Base-by-base conservation (phyloP, 768 basidiomycete genomes). In the Galerina sulciceps region DNA sequence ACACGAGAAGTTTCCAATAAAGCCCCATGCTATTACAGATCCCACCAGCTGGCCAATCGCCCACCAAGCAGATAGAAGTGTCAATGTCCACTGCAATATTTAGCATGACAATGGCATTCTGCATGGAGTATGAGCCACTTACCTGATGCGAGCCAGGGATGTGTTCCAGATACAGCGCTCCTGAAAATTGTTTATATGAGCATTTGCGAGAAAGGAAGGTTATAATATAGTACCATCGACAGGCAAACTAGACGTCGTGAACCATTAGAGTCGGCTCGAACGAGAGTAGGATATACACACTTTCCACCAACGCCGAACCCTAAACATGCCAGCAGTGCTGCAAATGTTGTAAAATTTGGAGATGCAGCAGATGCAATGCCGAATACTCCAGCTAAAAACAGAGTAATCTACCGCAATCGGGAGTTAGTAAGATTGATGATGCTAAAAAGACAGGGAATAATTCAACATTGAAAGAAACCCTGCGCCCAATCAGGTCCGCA, bases 31-130 rank as follows among this genome's bases (percentile, higher is more conserved):
- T 6, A 51, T 40, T 5, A 51, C 49, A 15, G 49, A 51, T 4
- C 18, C 49, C 4, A 51, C 49, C 4, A 51, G 49, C 20, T 51
- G 49, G 17, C 49, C 49, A 14, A 51, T 40, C 18, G 49, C 49
- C 49, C 49, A 51, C 49, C 49, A 51, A 4, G 49, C 49, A 40
- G 49, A 51, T 6, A 51, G 49, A 23, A 51, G 37, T n/a, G 49
- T 51, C 0, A 51, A 15, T 20, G 49, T 51, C 49, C 49, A 51
- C 49, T 51, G 10, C 13, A 48, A n/a, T 38, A 38, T 40, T 50
- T 5, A 38, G 37, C 36, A 4, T 20, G 10, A 10, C 10, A 6
- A 50, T 20, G 11, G 26, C 26, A 31, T 31, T 31, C 26, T 8
- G 8, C 26, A 31, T 31, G 26, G 4, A 31, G 8, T 31, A 31